phyloP scores from a whole-genome alignment of 768 basidiomycete genomes.

The Trametes meyenii region DNA sequence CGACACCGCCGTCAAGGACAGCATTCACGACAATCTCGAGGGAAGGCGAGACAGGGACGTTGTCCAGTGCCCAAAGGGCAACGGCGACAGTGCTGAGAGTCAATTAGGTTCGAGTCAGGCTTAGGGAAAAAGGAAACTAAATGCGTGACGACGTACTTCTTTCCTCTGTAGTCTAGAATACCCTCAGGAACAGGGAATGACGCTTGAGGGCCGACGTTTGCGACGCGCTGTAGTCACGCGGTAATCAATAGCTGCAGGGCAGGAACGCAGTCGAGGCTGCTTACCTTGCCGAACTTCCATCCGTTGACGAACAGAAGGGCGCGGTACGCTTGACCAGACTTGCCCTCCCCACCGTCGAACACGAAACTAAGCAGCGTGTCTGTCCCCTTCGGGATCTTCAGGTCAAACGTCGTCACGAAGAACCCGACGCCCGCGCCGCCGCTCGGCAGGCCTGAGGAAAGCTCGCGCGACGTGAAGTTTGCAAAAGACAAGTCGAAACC shows the following conservation, averaged over 20 bases:
- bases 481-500: conserved; percentile 52
- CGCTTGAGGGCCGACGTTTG: conserved; percentile 56
- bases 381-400: conserved; percentile 56
- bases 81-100: conserved; percentile 47
- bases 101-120: no score
- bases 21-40: conserved; percentile 58
- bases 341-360: conserved; percentile 46
- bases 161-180: conserved; percentile 71
- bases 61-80: conserved; percentile 70
- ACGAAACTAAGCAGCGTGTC: conserved; percentile 74
- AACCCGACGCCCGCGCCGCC: conserved; percentile 73
- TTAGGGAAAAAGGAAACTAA: no score
- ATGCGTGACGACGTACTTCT: conserved; percentile 52
- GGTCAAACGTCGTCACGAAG: conserved; percentile 72
- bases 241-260: not conserved
- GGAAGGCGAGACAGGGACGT: conserved; percentile 49
- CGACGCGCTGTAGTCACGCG: conserved; percentile 27
- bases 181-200: conserved; percentile 86
- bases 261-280: not conserved
- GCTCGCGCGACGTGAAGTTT: conserved; percentile 57
- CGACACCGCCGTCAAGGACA: conserved; percentile 67
- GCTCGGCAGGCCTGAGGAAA: conserved; percentile 60
- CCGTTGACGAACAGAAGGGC: conserved; percentile 80
- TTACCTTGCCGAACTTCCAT: conserved; percentile 87
- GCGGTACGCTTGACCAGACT: conserved; percentile 67